Conservation (phyloP, 805 yeast species). For the Saturnispora hagleri region DNA sequence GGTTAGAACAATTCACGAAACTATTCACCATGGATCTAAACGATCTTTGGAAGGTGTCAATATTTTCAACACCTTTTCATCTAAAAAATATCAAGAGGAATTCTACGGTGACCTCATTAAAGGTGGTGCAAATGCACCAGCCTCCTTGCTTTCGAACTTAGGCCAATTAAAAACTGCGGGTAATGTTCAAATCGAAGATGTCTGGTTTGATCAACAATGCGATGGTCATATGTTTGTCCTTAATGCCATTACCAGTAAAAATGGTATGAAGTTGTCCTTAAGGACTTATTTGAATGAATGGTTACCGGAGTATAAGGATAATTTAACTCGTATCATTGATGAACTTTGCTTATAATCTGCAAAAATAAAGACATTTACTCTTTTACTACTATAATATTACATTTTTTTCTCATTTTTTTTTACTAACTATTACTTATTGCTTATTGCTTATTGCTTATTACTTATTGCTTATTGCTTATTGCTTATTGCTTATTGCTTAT, state of each 20-base stretch:
- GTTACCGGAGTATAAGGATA: not conserved
- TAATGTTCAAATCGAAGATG: not conserved
- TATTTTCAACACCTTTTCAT: not conserved
- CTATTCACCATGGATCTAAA: slow-evolving; percentile 1
- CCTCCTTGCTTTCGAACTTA: slow-evolving; percentile 7
- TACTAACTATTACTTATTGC: not conserved
- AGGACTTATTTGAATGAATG: not conserved
- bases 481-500: not conserved
- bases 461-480: not conserved
- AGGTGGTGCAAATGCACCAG: slow-evolving; percentile 11
- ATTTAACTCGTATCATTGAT: not conserved
- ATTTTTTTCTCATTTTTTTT: not conserved
- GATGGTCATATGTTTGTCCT: not conserved
- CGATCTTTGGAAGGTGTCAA: slow-evolving; percentile 1
- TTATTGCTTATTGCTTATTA: no score
- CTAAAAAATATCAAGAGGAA: not conserved
- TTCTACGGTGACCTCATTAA: not conserved
- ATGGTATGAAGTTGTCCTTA: not conserved
- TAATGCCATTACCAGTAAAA: not conserved
- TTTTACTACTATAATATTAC: not conserved
- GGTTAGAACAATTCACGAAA: not conserved
- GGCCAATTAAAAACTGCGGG: not conserved
- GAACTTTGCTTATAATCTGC: not conserved
- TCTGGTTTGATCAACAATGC: slow-evolving; percentile 3
- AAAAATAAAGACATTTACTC: not conserved